Evolutionary conservation across 768 basidiomycete genomes (phyloP), one percentile per base, ranked within the genome.

Genomic region (Galerina sulciceps): DNA sequence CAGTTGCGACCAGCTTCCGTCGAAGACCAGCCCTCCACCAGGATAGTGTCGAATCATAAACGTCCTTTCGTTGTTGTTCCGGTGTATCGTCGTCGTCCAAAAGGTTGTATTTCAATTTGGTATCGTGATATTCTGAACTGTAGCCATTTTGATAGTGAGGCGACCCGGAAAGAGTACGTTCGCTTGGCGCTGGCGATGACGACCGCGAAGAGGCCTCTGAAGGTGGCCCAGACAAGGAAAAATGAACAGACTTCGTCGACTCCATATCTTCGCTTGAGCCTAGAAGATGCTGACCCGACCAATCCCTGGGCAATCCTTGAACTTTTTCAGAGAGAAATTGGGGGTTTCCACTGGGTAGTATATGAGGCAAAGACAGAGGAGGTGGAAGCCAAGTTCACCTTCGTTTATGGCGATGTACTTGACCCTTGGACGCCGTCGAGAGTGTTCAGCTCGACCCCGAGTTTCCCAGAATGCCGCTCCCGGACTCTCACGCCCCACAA

Each of bases 11-110:
- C 14, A 93, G 73, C 54, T 64, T 68, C 38, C 81, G 70, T 17
- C 92, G 82, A 40, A 90, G 73, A 0, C 74, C 79, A 22, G 86
- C 84, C 61, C 89, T 75, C 91, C 90, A 93, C 69, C 78, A 72
- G 6, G 85, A 81, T 58, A 94, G 69, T 0, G 80, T 85, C 1
- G 80, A 71, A 40, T 87, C 82, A 67, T 93, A 94, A 10, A 89
- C 79, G 62, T 90, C 84, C 62, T 70, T 71, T 14, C 75, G 70
- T n/a, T 60, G 66, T 2, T 66, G 66, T 10, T 73, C 76, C 8
- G 73, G 76, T 4, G 65, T 67, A 18, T 42, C 38, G 31, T 64
- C 61, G 37, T 63, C 62, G 17, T 55, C 57, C 37, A 60, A 55
- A 15, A 65, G 46, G 23, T 37, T 60, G 14, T 49, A 36, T 55